Percentiles rank a stretch among this genome's conserved stretches.
phyloP scores from a whole-genome alignment of 208 protist genomes.

The Trypanosoma scelopori region DNA sequence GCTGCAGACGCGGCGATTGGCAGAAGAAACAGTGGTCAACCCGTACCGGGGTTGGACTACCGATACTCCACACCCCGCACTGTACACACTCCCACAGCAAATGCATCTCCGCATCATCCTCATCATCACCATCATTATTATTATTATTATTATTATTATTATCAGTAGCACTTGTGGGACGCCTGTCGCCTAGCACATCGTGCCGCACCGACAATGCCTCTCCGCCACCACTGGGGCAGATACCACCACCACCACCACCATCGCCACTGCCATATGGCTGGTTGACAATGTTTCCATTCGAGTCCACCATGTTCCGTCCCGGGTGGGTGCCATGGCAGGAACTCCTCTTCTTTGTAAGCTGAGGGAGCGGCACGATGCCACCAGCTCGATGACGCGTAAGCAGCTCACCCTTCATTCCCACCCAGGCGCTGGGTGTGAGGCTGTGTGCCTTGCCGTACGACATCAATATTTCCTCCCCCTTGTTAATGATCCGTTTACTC shows the following conservation, averaged over 20 bases:
- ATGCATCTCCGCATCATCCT: conserved; percentile 20
- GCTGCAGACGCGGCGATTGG: conserved; percentile 50
- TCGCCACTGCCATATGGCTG: neutral
- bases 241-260: no score
- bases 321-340: no score
- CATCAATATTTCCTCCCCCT: conserved; percentile 90
- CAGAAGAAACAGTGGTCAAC: conserved; percentile 51
- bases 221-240: neutral
- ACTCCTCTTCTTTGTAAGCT: conserved; percentile 2
- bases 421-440: conserved; percentile 66
- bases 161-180: neutral
- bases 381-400: conserved; percentile 59
- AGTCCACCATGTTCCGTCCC: neutral
- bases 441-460: conserved; percentile 85
- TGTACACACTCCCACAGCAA: conserved; percentile 85
- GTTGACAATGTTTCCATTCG: neutral
- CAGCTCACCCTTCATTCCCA: conserved; percentile 51
- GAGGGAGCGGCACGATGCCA: conserved; percentile 70
- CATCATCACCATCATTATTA: no score
- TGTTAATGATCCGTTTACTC: conserved; percentile 59
- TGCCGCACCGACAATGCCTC: neutral
- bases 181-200: neutral
- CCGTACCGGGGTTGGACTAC: conserved; percentile 24
- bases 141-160: no score
- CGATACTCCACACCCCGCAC: conserved; percentile 70